These are phyloP conservation scores for Aspergillus brunneoviolaceus DNA, from an alignment of 2,329 filamentous ascomycete species.

Conservation along the genomic window DNA sequence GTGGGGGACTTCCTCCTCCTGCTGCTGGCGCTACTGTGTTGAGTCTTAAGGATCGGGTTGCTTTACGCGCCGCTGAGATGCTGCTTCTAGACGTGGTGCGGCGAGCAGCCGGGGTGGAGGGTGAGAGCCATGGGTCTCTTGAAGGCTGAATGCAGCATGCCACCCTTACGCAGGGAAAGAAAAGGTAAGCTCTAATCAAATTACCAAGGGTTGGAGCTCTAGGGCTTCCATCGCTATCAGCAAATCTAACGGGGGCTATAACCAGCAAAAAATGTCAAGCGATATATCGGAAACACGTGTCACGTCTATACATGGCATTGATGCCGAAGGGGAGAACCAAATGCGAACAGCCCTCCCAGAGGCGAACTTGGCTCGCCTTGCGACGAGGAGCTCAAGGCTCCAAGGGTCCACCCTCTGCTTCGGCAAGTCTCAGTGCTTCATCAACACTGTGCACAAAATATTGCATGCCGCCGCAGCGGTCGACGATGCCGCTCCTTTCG, in stretches of 20 bases:
- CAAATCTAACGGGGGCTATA: neutral
- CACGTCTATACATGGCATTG: neutral
- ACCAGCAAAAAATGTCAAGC: neutral
- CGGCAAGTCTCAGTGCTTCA: conserved; percentile 78
- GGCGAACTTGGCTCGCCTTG: neutral
- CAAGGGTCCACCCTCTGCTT: conserved; percentile 61
- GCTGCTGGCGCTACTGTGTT: neutral
- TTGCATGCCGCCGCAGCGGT: conserved; percentile 70
- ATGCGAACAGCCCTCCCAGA: neutral
- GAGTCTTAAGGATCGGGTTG: conserved; percentile 20
- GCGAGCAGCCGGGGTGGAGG: conserved; percentile 27
- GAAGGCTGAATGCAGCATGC: neutral
- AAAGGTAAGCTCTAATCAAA: neutral
- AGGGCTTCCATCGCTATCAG: neutral
- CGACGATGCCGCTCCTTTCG: conserved; percentile 77
- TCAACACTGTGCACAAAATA: conserved; percentile 83
- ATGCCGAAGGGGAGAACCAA: neutral
- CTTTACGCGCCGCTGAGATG: conserved; percentile 33
- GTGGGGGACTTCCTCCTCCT: neutral
- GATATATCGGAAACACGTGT: conserved; percentile 11
- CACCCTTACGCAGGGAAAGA: neutral
- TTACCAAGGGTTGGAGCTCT: neutral
- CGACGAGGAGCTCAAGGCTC: conserved; percentile 25
- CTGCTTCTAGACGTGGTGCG: conserved; percentile 33
- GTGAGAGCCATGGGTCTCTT: neutral